A percentile compares a stretch with the other conserved stretches of the same genome.
Evolutionary conservation across 257 asterid species (phyloP).

Genomic region (Echites panduratus): DNA sequence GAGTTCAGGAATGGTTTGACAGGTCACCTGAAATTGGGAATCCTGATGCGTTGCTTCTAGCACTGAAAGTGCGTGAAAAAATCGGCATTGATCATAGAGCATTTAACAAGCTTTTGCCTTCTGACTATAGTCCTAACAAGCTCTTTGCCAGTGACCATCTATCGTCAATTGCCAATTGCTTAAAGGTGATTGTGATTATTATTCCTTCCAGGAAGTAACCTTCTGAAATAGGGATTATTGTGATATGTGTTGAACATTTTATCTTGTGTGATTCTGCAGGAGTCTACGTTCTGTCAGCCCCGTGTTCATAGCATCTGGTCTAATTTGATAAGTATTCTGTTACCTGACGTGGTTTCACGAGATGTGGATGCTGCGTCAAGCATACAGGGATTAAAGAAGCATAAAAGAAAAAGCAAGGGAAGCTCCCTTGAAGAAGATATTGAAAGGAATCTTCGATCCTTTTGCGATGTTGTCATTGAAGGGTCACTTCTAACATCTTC

Average conservation of each 20-base stretch:
- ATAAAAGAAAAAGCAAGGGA: slow-evolving; percentile 60
- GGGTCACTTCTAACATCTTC: slow-evolving; percentile 81
- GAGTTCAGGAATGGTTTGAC: slow-evolving; percentile 76
- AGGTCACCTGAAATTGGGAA: slow-evolving; percentile 71
- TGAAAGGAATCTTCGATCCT: slow-evolving; percentile 53
- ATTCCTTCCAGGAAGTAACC: slow-evolving; percentile 9
- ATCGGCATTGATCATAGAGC: slow-evolving; percentile 34
- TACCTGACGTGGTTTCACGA: slow-evolving; percentile 53
- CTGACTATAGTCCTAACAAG: slow-evolving; percentile 53
- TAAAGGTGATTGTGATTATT: slow-evolving; percentile 52
- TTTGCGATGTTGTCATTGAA: slow-evolving; percentile 73
- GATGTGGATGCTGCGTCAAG: slow-evolving; percentile 48
- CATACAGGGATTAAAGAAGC: slow-evolving; percentile 53
- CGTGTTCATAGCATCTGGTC: slow-evolving; percentile 86
- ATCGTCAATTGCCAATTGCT: slow-evolving; percentile 55
- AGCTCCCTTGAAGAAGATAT: slow-evolving; percentile 65
- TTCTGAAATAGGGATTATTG: background rate
- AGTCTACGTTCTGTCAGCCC: slow-evolving; percentile 91
- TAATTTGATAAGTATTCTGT: slow-evolving; percentile 54
- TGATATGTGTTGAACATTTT: background rate
- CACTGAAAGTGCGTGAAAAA: slow-evolving; percentile 65
- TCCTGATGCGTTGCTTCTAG: slow-evolving; percentile 88
- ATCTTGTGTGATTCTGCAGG: slow-evolving; percentile 44
- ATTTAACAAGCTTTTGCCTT: slow-evolving; percentile 72
- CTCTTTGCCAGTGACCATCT: slow-evolving; percentile 61